Conservation (phyloP, 1,284 basidiomycete species). For the Sporisorium scitamineum region DNA sequence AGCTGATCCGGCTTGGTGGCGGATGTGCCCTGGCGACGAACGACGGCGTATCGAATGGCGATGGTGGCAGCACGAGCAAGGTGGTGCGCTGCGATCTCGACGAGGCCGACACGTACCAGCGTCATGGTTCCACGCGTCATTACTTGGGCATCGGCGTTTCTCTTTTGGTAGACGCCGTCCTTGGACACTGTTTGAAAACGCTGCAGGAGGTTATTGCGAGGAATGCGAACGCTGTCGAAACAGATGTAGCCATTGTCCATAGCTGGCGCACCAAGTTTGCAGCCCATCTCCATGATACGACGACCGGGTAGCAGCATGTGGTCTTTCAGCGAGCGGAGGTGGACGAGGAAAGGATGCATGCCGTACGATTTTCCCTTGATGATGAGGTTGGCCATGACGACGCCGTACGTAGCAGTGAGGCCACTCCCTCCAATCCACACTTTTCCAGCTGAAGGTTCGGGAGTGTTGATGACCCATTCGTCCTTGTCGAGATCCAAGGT, state of each 20-base stretch:
- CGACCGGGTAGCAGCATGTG: constrained; percentile 52
- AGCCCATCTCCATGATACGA: constrained; percentile 55
- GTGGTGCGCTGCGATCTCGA: constrained; percentile 60
- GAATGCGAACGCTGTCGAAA: constrained; percentile 52
- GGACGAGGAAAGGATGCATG: constrained; percentile 63
- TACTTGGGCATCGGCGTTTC: constrained; percentile 51
- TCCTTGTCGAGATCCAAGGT: constrained; percentile 42
- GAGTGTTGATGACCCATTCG: constrained; percentile 55
- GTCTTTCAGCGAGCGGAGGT: constrained; percentile 49
- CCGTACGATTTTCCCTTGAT: constrained; percentile 51
- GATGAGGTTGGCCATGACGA: constrained; percentile 58
- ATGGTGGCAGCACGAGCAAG: constrained; percentile 51
- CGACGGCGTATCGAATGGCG: constrained; percentile 53
- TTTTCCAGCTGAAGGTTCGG: constrained; percentile 53
- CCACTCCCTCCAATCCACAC: constrained; percentile 59
- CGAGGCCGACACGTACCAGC: constrained; percentile 54
- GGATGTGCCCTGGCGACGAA: constrained; percentile 55
- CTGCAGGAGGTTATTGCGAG: constrained; percentile 43
- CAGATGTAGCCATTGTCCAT: constrained; percentile 60
- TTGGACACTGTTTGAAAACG: constrained; percentile 54
- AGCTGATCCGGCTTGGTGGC: constrained; percentile 29
- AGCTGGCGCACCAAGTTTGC: constrained; percentile 54
- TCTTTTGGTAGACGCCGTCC: constrained; percentile 49
- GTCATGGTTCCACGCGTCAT: constrained; percentile 61
- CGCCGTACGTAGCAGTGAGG: constrained; percentile 55